A percentile compares a stretch with the other conserved stretches of the same genome.
Conservation (phyloP, 2,329 filamentous ascomycete genomes). For the Alternaria dauci region DNA sequence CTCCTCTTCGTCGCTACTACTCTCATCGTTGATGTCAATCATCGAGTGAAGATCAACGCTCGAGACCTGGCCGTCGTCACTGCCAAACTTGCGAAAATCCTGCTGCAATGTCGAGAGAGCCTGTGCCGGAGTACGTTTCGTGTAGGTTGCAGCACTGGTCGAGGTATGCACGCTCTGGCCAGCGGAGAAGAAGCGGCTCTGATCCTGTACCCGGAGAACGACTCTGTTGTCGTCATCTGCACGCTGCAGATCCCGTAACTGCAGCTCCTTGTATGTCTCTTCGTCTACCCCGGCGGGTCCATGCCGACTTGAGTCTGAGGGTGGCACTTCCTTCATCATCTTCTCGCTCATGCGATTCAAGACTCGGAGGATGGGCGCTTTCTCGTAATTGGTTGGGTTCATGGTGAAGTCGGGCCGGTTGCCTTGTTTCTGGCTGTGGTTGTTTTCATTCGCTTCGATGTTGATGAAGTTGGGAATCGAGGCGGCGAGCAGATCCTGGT, state of each 20-base stretch:
- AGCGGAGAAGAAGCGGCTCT: conserved; percentile 79
- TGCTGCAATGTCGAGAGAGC: conserved; percentile 71
- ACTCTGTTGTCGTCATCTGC: conserved; percentile 79
- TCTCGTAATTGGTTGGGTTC: conserved; percentile 75
- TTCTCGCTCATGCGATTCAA: conserved; percentile 93
- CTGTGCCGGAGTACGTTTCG: conserved; percentile 72
- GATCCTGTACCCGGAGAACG: conserved; percentile 86
- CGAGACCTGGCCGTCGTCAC: conserved; percentile 42
- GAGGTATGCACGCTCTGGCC: conserved; percentile 55
- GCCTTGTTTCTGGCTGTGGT: conserved; percentile 85
- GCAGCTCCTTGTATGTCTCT: conserved; percentile 75
- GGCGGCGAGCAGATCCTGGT: conserved; percentile 59
- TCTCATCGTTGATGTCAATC: conserved; percentile 74
- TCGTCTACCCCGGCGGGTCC: conserved; percentile 74
- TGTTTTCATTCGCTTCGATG: conserved; percentile 91
- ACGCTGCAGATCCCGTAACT: conserved; percentile 80
- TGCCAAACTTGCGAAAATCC: conserved; percentile 64
- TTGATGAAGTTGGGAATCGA: conserved; percentile 90
- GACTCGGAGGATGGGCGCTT: conserved; percentile 87
- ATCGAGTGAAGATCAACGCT: conserved; percentile 66
- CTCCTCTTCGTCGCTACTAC: conserved; percentile 64
- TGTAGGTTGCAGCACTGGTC: conserved; percentile 65
- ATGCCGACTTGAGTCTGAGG: conserved; percentile 75
- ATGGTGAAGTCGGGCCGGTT: conserved; percentile 92
- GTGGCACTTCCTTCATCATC: conserved; percentile 86